phyloP scores from a whole-genome alignment of 2,329 filamentous ascomycete genomes.

The Hortaea werneckii region DNA sequence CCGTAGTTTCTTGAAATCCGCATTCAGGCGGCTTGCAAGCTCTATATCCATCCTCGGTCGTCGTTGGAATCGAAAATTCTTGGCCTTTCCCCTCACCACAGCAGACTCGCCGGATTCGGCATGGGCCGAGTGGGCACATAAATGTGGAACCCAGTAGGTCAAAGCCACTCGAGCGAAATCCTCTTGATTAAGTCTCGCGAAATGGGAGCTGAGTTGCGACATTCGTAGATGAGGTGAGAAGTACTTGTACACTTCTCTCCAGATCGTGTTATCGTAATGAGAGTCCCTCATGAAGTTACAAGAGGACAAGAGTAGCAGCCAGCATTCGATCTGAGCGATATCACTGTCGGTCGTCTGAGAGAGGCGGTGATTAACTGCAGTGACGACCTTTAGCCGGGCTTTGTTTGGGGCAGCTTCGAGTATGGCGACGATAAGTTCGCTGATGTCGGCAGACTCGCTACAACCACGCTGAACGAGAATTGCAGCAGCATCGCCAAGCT shows the following conservation, averaged over 20 bases:
- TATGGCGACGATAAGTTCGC: neutral
- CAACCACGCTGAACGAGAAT: neutral
- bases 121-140: no score
- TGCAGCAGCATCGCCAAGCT: slow-evolving; percentile 5
- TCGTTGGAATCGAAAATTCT: no score
- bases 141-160: slow-evolving; percentile 11
- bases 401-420: slow-evolving; percentile 3
- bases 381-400: neutral
- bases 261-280: slow-evolving; percentile 2
- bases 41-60: no score
- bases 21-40: no score
- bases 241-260: slow-evolving; percentile 7
- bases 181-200: slow-evolving; percentile 1
- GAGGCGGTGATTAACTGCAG: neutral
- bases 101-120: no score
- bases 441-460: neutral
- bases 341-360: neutral
- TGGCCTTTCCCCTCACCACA: no score
- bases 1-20: no score
- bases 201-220: slow-evolving; percentile 8
- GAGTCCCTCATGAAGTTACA: slow-evolving; percentile 1
- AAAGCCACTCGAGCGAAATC: slow-evolving; percentile 9
- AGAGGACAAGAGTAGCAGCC: slow-evolving; percentile 3
- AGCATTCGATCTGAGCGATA: neutral
- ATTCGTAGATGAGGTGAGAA: slow-evolving; percentile 3